Evolutionary conservation across 2,329 filamentous ascomycete genomes (phyloP), one percentile per base, ranked within the genome.

Genomic region (Cytospora paraplurivora): DNA sequence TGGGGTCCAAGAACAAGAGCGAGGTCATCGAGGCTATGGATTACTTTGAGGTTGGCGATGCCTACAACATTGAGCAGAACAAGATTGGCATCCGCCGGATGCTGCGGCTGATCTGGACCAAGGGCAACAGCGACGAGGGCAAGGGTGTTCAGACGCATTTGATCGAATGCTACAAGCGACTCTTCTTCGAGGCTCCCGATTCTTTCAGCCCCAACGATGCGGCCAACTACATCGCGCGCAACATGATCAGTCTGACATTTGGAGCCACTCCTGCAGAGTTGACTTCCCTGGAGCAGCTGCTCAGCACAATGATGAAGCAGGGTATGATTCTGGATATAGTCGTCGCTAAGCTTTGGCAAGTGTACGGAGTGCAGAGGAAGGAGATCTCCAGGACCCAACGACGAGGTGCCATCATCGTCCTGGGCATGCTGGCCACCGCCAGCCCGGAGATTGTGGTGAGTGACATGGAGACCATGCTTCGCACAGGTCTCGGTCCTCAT

Each of bases 1-100:
- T 99, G 4, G 92, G 92, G 7, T 96, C 95, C 35, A 92, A 91
- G 72, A 99, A 99, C 81, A 99, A 99, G 82, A 97, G 92, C 70
- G 95, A 99, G 75, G 91, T 98, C 33, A 97, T 99, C 67, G 96
- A 99, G 75, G 95, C 96, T 17, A 99, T 99, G 88, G 95, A 99
- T 74, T 99, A 96, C 77, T 96, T 99, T 69, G 93, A 96, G 69
- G 87, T 97, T 52, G 90, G 95, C 52, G 93, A 99, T 74, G 94
- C 93, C 7, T 98, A 98, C 82, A 95, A 96, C 75, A 89, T 99
- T 64, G 91, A 97, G 75, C 92, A 95, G 69, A 93, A 96, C 72
- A 93, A 96, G 75, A 79, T 89, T 47, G 95, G 96, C 63, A 98
- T 99, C 72, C 87, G 94, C 64, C 89, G 93, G 63, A 99, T 99